Base-by-base conservation (phyloP, 2,329 filamentous ascomycete genomes). In the Aspergillus tamarii region DNA sequence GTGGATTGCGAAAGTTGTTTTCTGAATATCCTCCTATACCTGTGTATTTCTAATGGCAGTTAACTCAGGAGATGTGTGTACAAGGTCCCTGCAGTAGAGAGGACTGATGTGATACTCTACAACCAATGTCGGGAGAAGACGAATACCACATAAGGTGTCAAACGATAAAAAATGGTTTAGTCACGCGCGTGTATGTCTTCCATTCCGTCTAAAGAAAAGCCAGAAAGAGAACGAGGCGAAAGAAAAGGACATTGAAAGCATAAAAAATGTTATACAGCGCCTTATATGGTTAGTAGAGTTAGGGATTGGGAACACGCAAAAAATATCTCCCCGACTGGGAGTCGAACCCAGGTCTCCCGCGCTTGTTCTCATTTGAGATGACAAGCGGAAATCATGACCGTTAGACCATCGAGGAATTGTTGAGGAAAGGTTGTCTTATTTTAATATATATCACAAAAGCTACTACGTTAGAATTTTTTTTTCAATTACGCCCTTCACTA, bases 361-460 rank as follows among this genome's bases (percentile, higher is more conserved):
- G 52, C 52, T 55, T 55, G 52, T 55, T 55, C 52, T 55, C 32
- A 14, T 39, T 26, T 32, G 21, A 50, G 55, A 56, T 64, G 62
- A 64, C 62, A 64, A 64, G 62, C 62, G 62, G 62, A 64, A 64
- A 64, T 64, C 62, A 64, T 64, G 59, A 61, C 62, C 62, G 62
- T 64, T 64, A 64, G 62, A 64, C 62, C 57, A 66, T 63, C 57
- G 62, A 64, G 62, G 67, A 81, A 1, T 39, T 55, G 45, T 36
- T 59, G 16, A 16, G 28, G 4, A 4, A 0, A 3, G 3, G 1
- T 0, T 8, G 0, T 7, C 3, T 39, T 39, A 23, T 23, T 41
- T 39, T 19, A 0, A 4, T 4, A 1, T 26, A 30, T 39, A 54
- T 23, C 16, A 8, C 19, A 23, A 10, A 28, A 19, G 1, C 2